Evolutionary conservation across 2,329 filamentous ascomycete species (phyloP).

Genomic region (Grosmannia penicillata): DNA sequence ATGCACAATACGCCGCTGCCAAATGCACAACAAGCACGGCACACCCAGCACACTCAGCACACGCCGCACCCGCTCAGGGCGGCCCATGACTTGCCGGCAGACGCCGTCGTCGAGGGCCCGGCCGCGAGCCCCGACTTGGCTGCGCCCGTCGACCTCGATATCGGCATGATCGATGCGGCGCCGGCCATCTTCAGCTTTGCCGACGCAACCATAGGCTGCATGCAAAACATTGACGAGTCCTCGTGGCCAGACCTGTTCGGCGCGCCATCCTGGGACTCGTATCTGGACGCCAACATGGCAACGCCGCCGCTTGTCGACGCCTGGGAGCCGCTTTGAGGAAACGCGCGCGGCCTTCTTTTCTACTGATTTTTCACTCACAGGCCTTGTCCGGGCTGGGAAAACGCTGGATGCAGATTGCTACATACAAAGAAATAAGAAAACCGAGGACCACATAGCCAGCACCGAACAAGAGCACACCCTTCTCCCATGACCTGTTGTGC

Average conservation of each 20-base stretch:
- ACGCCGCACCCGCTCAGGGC: too few species aligned
- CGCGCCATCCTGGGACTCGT: conserved; percentile 6
- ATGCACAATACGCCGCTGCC: too few species aligned
- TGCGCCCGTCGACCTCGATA: background rate
- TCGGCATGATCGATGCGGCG: conserved; percentile 1
- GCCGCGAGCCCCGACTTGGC: background rate
- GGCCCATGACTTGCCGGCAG: background rate
- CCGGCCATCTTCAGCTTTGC: conserved; percentile 5
- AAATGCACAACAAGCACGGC: too few species aligned
- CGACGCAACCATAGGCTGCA: conserved; percentile 14
- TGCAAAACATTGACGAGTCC: conserved; percentile 13
- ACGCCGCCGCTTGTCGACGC: conserved; percentile 4
- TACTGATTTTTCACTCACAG: too few species aligned
- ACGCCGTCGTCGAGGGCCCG: background rate
- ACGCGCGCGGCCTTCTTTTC: too few species aligned
- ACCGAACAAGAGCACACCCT: too few species aligned
- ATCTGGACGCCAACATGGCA: conserved; percentile 3
- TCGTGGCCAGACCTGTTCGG: conserved; percentile 6
- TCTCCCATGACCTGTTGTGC: too few species aligned
- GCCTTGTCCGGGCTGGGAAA: too few species aligned
- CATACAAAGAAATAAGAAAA: too few species aligned
- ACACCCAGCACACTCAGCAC: too few species aligned
- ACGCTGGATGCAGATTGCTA: too few species aligned
- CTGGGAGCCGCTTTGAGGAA: conserved; percentile 1
- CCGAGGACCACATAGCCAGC: too few species aligned